A percentile compares a stretch with the other conserved stretches of the same genome.
phyloP scores from a whole-genome alignment of 306 rosid species.

The Gillenia trifoliata region DNA sequence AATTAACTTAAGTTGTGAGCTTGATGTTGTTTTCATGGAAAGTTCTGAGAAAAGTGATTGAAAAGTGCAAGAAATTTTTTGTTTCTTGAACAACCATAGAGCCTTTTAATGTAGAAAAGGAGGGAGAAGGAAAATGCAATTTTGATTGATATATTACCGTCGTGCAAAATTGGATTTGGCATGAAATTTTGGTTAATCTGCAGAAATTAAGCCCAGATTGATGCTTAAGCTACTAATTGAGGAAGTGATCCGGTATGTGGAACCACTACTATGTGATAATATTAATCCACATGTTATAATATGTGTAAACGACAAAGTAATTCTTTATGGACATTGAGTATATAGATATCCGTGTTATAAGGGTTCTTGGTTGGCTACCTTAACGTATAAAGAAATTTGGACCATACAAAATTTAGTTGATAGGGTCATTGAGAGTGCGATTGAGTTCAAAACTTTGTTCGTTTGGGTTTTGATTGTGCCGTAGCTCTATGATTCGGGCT shows the following conservation, averaged over 20 bases:
- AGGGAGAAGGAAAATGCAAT: not conserved
- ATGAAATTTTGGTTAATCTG: not conserved
- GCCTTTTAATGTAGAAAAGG: not conserved
- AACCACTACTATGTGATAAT: no score
- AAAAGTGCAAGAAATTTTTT: not conserved
- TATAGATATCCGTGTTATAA: no score
- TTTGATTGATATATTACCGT: not conserved
- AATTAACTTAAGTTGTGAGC: conserved; percentile 4
- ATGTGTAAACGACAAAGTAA: no score
- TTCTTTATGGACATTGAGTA: not conserved
- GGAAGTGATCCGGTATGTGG: no score
- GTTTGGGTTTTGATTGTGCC: not conserved
- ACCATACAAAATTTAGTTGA: not conserved
- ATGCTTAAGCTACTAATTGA: not conserved
- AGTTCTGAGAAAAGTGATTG: not conserved
- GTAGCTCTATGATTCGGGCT: not conserved
- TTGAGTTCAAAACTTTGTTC: not conserved
- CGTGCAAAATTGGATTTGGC: not conserved
- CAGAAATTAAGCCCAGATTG: not conserved
- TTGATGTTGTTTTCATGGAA: conserved; percentile 7
- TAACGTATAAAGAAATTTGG: not conserved
- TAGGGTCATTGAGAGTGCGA: not conserved
- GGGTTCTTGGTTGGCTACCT: no score
- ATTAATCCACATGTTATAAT: no score
- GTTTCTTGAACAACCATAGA: not conserved